Evolutionary conservation across 202 grass and related monocot genomes (phyloP), one percentile per base, ranked within the genome.

Genomic region (Hordeum pubiflorum): DNA sequence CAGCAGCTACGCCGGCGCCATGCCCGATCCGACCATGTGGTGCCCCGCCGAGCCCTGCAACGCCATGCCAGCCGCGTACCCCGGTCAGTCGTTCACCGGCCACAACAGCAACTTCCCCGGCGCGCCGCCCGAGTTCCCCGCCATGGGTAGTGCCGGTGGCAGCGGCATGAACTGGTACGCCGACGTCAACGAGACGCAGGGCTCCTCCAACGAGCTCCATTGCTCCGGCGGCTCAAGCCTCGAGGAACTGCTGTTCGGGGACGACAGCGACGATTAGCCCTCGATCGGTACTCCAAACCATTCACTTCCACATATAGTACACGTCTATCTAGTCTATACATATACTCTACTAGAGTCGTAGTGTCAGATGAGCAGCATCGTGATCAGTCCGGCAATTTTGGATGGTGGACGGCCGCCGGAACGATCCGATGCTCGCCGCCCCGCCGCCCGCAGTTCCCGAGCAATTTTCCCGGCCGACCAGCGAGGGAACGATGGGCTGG

Each of bases 381-480:
- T 73, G 70, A 73, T 55, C 50, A 84, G 48, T 33, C 29, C 22
- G 39, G 31, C 50, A 74, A 34, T 71, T 77, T 71, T 76, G 43
- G 29, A 12, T 9, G 46, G 24, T 59, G 39, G 58, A 83, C 7
- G 31, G 46, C 65, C 27, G 23, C 65, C 66, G 37, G 80, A 31
- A 37, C 67, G 39, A 69, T 10, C 69, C 33, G 67, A 24, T 83
- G 29, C 46, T 52, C 20, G 70, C 70, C 6, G 50, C 44, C 63
- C n/a, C 40, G 15, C 32, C 22, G 56, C 59, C 34, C 50, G 7
- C 3, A 3, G 40, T 38, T 54, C 80, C 58, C 20, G 43, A 74
- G 80, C 80, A 82, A 82, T 63, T 82, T 82, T 74, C 69, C 58
- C 14, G 58, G 80, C 80, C 69, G 61, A 34, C 69, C 8, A 61